Conservation (phyloP, 345 rosid species). For the Acer saccharum region DNA sequence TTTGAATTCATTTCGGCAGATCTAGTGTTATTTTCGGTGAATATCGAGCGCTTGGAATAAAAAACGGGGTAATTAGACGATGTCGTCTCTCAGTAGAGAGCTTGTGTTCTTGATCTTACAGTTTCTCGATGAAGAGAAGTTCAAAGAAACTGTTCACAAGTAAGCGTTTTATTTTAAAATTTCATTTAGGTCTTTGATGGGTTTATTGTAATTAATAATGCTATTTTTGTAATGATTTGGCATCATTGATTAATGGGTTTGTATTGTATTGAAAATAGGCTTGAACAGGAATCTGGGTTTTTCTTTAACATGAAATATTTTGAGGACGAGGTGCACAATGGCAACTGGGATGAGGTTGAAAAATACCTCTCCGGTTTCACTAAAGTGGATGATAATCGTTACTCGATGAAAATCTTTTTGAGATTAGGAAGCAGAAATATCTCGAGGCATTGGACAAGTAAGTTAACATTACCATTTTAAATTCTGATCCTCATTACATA, state of each 20-base stretch:
- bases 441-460: slow-evolving; percentile 98
- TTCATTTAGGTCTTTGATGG: slow-evolving; percentile 3
- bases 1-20: slow-evolving; percentile 41
- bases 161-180: slow-evolving; percentile 34
- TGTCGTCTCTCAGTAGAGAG: slow-evolving; percentile 99
- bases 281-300: slow-evolving; percentile 99
- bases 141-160: slow-evolving; percentile 98
- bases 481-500: not conserved
- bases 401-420: slow-evolving; percentile 98
- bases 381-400: slow-evolving; percentile 94
- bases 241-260: slow-evolving; percentile 27
- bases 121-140: slow-evolving; percentile 99
- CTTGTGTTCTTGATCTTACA: slow-evolving; percentile 97
- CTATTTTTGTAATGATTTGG: slow-evolving; percentile 9
- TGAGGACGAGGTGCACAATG: slow-evolving; percentile 96
- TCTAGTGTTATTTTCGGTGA: slow-evolving; percentile 39
- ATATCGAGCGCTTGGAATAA: not conserved
- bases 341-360: slow-evolving; percentile 99
- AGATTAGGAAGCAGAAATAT: slow-evolving; percentile 99
- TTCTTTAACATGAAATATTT: slow-evolving; percentile 98
- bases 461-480: slow-evolving; percentile 20
- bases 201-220: not conserved
- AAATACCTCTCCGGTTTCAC: slow-evolving; percentile 97
- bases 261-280: slow-evolving; percentile 48
- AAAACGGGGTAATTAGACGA: slow-evolving; percentile 44